Base-by-base conservation (phyloP, 164 flowering plant species). In the Vitis rupestris region DNA sequence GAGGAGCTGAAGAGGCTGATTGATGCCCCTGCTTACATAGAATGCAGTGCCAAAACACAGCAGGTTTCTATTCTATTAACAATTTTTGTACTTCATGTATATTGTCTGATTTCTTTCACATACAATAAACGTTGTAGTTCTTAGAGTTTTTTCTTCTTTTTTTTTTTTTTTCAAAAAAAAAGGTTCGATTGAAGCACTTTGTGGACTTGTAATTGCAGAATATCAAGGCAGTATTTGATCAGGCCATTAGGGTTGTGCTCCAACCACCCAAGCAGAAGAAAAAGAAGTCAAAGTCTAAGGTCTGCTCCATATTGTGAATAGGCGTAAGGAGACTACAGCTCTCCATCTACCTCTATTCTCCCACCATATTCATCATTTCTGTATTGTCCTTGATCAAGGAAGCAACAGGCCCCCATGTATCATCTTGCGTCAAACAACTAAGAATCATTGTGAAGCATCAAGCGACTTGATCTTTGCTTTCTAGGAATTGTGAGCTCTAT, bases 31-130 rank as follows among this genome's bases (percentile, higher is more conserved):
- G 83, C 86, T 61, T 88, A 85, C 78, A 80, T 88, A 27, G 92
- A 88, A 68, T 88, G 92, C 79, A 88, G 92, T 77, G 78, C 92
- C 59, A 88, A 88, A 77, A 75, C 92, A 44, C 92, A 88, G 76
- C 78, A 82, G 92, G 92, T 82, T 69, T 53, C 23, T 12, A 27
- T 15, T 23, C 53, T 23, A 11, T 47, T 19, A 12, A 19, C 56
- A 27, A 1, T 55, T 61, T 9, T 16, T 66, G 14, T 8, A 10
- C 19, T 59, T 59, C 44, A 50, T 50, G 47, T 50, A 3, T 12
- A 51, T 3, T 52, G 9, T 23, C 37, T 3, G 31, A 9, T 19
- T 12, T 17, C 58, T 29, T 65, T 17, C n/a, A 13, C 14, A 59
- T 48, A 14, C 48, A 49, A 57, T 19, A 44, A 17, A 15, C 47